Base-by-base conservation (phyloP, 1,284 basidiomycete genomes). In the Mycosarcoma maydis region DNA sequence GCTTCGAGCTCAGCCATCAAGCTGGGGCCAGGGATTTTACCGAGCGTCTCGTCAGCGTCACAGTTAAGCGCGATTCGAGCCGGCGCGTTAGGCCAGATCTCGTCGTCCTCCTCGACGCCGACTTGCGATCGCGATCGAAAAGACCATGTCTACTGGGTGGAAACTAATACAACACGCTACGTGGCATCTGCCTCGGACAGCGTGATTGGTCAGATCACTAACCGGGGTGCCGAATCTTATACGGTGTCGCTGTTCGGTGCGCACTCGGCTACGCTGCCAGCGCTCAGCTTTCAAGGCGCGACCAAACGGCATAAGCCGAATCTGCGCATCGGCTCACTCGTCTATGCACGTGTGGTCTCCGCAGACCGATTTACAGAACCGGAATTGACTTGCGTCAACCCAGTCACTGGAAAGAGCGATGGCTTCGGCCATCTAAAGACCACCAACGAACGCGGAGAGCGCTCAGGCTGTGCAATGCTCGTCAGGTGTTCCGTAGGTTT, bases 231-330 rank as follows among this genome's bases (percentile, higher is more conserved):
- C 14, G 80, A 81, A 27, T 68, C 65, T 16, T 81, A 80, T 46
- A 75, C 73, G 10, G 57, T 74, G 26, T 57, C 78, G 13, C 70
- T 81, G 17, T 73, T 72, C 38, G 61, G 70, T 3, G 62, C 76
- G 2, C 73, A 78, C 41, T 32, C 45, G 3, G 73, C 71, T 22
- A 73, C 70, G 9, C 56, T 81, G 3, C 76, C 80, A 6, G 76
- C 65, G 9, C 73, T 81, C 22, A 58, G 74, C 14, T 81, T 81
- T 29, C 77, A 80, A 47, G 80, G 80, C 19, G 80, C 80, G 8
- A 80, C 78, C 3, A 80, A 80, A 46, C 69, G 80, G 13, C 72
- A 78, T 52, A 73, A 72, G 32, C 80, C 80, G 20, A 79, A 80
- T 44, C 62, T 81, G 9, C 51, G 60, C n/a, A 64, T 80, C 20